A percentile compares a stretch with the other conserved stretches of the same genome.
Conservation (phyloP, 768 basidiomycete genomes). For the Megacollybia marginata region DNA sequence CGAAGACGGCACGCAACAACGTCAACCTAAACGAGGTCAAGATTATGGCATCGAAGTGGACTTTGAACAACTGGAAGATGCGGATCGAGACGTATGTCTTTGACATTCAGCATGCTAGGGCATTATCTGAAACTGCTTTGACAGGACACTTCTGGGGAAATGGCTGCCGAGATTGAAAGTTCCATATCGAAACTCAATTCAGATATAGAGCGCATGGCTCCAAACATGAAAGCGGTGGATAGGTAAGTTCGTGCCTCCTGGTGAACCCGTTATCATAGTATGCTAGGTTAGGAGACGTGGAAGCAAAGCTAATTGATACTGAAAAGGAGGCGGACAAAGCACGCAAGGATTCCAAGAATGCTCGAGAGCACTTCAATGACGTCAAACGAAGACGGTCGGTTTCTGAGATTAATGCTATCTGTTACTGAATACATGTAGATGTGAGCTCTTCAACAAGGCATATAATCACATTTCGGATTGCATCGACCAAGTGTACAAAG, state of each 20-base stretch:
- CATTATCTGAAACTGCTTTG: background rate
- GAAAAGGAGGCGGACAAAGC: slow-evolving; percentile 92
- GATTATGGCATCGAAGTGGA: slow-evolving; percentile 90
- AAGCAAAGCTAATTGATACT: slow-evolving; percentile 78
- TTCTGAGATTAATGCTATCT: background rate
- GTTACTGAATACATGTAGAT: slow-evolving; percentile 26
- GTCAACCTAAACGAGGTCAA: slow-evolving; percentile 60
- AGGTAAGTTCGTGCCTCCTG: slow-evolving; percentile 35
- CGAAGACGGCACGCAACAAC: slow-evolving; percentile 77
- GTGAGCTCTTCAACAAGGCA: slow-evolving; percentile 90
- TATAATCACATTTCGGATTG: slow-evolving; percentile 93
- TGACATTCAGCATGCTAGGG: background rate
- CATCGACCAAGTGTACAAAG: slow-evolving; percentile 96
- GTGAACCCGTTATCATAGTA: background rate
- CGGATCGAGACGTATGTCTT: slow-evolving; percentile 55
- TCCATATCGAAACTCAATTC: slow-evolving; percentile 58
- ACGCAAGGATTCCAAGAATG: slow-evolving; percentile 79
- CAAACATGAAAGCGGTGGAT: slow-evolving; percentile 96
- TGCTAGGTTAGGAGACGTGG: slow-evolving; percentile 65
- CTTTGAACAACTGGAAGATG: slow-evolving; percentile 67
- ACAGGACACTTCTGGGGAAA: slow-evolving; percentile 57
- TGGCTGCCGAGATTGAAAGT: slow-evolving; percentile 66
- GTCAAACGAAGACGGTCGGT: slow-evolving; percentile 73
- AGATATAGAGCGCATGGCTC: slow-evolving; percentile 91
- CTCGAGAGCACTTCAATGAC: slow-evolving; percentile 89